phyloP scores from a whole-genome alignment of 108 stramenopile species.

The Nitzschia inconspicua region DNA sequence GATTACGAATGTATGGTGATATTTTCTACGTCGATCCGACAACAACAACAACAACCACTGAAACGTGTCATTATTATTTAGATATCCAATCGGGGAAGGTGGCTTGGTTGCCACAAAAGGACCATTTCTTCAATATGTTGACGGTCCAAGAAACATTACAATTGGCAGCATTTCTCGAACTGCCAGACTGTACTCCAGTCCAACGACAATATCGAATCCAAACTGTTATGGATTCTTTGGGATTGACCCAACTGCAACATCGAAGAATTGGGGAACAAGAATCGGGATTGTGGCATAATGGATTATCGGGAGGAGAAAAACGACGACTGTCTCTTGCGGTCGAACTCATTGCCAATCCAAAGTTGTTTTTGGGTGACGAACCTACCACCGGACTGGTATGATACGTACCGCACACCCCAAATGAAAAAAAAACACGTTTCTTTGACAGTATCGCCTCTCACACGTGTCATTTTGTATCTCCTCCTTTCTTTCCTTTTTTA shows the following conservation, averaged over 20 bases:
- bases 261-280: conserved; percentile 56
- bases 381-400: conserved; percentile 84
- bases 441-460: too few species aligned
- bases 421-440: too few species aligned
- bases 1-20: conserved; percentile 16
- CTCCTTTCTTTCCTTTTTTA: too few species aligned
- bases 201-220: conserved; percentile 42
- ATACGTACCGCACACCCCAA: too few species aligned
- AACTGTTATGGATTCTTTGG: conserved; percentile 49
- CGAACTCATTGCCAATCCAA: conserved; percentile 63
- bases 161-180: conserved; percentile 69
- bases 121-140: conserved; percentile 77
- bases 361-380: conserved; percentile 76
- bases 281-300: conserved; percentile 29
- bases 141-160: conserved; percentile 77
- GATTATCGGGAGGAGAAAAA: conserved; percentile 80
- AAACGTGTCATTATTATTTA: too few species aligned
- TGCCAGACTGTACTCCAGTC: conserved; percentile 23
- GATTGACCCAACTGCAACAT: conserved; percentile 49
- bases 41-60: background rate
- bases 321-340: conserved; percentile 72
- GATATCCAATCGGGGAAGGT: conserved; percentile 54
- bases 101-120: conserved; percentile 79
- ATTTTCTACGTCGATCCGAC: conserved; percentile 14
- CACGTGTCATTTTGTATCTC: too few species aligned